A percentile compares a stretch with the other conserved stretches of the same genome.
Conservation (phyloP, 1,139 yeast genomes). For the Kurtzmaniella natalensis region DNA sequence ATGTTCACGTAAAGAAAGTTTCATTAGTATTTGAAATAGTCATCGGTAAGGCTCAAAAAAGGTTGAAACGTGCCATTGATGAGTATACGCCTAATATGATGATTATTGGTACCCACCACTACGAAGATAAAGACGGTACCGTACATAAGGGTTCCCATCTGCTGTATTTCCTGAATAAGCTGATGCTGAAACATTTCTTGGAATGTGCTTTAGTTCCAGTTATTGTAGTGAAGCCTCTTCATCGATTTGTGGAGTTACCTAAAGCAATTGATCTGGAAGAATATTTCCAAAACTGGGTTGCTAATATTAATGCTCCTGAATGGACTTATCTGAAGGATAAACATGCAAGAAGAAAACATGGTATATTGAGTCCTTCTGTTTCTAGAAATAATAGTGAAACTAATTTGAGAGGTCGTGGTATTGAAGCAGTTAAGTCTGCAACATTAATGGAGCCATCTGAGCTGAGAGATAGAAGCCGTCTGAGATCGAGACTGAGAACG, state of each 20-base stretch:
- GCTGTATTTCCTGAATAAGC: slow-evolving; percentile 41
- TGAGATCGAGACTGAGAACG: slow-evolving; percentile 6
- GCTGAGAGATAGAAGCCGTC: slow-evolving; percentile 2
- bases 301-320: slow-evolving; percentile 16
- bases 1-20: slow-evolving; percentile 43
- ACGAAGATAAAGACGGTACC: slow-evolving; percentile 18
- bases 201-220: slow-evolving; percentile 69
- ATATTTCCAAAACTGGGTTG: slow-evolving; percentile 31
- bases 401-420: slow-evolving; percentile 3
- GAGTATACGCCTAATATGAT: slow-evolving; percentile 65
- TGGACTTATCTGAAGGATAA: slow-evolving; percentile 17
- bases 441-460: no score
- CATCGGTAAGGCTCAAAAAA: slow-evolving; percentile 57
- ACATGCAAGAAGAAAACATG: slow-evolving; percentile 9
- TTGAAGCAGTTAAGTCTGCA: not conserved
- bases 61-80: slow-evolving; percentile 49
- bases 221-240: slow-evolving; percentile 57
- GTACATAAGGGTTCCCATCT: slow-evolving; percentile 41
- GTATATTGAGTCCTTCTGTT: slow-evolving; percentile 4
- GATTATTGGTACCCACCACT: slow-evolving; percentile 58
- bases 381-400: slow-evolving; percentile 4
- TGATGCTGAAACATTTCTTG: slow-evolving; percentile 58
- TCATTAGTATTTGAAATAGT: slow-evolving; percentile 57
- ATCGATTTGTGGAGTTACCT: slow-evolving; percentile 31
- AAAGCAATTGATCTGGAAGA: slow-evolving; percentile 24